Conservation (phyloP, 2,329 filamentous ascomycete genomes). For the Sarocladiaceae sp. region DNA sequence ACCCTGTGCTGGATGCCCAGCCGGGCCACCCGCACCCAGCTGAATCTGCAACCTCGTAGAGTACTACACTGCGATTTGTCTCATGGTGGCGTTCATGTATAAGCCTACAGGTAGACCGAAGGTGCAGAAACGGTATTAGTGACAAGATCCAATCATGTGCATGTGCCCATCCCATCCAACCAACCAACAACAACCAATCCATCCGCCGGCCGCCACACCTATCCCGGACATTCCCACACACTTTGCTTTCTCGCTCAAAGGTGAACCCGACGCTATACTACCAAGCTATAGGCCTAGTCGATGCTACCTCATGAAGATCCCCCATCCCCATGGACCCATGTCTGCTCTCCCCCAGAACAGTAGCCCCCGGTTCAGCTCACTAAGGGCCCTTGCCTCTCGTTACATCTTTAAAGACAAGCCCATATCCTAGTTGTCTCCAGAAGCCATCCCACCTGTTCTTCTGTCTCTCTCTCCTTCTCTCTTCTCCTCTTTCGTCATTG, state of each 20-base stretch:
- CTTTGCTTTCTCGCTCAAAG: not conserved
- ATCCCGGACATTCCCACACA: constrained; percentile 7
- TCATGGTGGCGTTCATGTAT: constrained; percentile 4
- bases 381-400: too few relatives aligned
- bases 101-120: not conserved
- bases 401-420: constrained; percentile 4
- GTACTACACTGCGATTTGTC: not conserved
- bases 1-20: too few relatives aligned
- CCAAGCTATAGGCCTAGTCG: not conserved
- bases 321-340: not conserved
- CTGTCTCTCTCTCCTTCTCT: constrained; percentile 2
- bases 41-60: not conserved
- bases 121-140: not conserved
- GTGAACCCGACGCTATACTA: not conserved
- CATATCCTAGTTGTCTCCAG: constrained; percentile 9
- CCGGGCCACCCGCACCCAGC: not conserved
- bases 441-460: not conserved
- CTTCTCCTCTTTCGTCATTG: not conserved
- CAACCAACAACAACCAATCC: not conserved
- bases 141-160: not conserved
- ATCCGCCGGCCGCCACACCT: constrained; percentile 5
- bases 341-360: not conserved
- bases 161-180: not conserved
- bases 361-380: too few relatives aligned
- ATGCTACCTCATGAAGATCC: constrained; percentile 5